Conservation (phyloP, 257 asterid species). For the Misopates orontium region DNA sequence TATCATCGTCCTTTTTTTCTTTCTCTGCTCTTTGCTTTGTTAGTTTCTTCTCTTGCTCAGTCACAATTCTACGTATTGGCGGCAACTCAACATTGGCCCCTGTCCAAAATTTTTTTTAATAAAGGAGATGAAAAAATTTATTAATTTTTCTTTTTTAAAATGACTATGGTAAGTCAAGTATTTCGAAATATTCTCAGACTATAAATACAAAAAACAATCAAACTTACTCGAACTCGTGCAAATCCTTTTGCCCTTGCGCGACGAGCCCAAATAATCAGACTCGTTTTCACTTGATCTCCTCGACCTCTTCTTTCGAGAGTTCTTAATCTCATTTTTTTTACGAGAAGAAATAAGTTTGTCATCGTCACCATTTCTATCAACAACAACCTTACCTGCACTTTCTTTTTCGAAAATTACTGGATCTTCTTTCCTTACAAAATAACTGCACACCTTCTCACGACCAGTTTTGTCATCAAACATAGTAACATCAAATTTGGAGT, state of each 20-base stretch:
- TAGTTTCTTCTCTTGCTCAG: not conserved
- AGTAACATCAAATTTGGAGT: conserved; percentile 4
- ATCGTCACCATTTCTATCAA: not conserved
- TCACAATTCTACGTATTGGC: not conserved
- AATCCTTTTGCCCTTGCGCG: not conserved
- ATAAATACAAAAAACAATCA: not conserved
- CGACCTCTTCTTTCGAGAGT: not conserved
- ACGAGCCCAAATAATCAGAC: not conserved
- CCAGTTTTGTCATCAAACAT: conserved; percentile 5
- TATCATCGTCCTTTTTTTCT: not conserved
- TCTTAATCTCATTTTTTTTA: not conserved
- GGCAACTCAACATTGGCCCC: not conserved
- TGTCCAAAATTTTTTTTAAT: not conserved
- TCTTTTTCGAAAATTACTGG: not conserved
- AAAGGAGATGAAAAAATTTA: not conserved
- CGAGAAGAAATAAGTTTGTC: not conserved
- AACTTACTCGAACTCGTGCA: not conserved
- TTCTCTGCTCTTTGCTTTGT: not conserved
- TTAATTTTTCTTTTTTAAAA: too few species aligned
- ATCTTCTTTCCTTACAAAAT: conserved; percentile 1
- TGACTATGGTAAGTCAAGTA: too few species aligned
- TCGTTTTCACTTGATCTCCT: not conserved
- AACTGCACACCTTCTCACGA: not conserved
- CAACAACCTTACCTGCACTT: not conserved
- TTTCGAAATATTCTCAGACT: too few species aligned